phyloP scores from a whole-genome alignment of 2,329 filamentous ascomycete genomes.

The Xylariaceae sp. region DNA sequence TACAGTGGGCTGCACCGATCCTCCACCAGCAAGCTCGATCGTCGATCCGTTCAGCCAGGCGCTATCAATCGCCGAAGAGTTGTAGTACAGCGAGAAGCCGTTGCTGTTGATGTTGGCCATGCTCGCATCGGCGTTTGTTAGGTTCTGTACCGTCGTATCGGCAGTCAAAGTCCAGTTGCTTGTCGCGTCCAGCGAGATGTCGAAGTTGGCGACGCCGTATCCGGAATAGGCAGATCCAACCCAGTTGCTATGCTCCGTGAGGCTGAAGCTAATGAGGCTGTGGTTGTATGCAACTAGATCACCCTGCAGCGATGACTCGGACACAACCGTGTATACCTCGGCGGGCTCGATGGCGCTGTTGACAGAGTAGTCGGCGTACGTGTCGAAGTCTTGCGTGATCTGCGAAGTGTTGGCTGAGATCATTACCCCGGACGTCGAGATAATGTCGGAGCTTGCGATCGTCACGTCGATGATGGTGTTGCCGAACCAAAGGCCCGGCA shows the following conservation, averaged over 20 bases:
- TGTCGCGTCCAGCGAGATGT: neutral
- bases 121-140: neutral
- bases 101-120: neutral
- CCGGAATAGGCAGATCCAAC: neutral
- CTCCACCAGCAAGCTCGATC: neutral
- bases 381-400: neutral
- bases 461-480: neutral
- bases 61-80: neutral
- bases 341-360: neutral
- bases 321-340: neutral
- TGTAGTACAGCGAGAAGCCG: neutral
- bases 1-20: neutral
- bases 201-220: neutral
- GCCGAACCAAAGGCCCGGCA: neutral
- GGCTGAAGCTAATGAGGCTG: neutral
- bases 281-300: neutral
- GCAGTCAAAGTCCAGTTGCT: neutral
- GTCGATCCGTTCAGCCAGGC: neutral
- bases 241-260: neutral
- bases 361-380: neutral
- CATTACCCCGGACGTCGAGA: neutral
- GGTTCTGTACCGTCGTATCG: neutral
- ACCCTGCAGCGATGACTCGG: neutral
- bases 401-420: neutral
- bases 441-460: neutral